phyloP scores from a whole-genome alignment of 306 rosid species.

The Trifolium repens region DNA sequence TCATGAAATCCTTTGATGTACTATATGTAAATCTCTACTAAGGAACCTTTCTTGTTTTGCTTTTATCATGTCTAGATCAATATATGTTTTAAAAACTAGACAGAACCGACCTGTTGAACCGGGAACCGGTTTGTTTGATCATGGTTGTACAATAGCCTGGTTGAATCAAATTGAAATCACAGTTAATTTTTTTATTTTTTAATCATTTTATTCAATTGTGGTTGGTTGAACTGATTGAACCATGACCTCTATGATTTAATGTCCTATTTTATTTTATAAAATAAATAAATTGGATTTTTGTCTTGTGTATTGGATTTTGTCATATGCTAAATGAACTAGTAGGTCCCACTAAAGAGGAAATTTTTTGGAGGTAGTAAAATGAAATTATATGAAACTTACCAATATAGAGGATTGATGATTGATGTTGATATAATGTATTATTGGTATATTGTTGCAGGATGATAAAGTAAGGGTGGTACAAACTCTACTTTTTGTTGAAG shows the following conservation, averaged over 20 bases:
- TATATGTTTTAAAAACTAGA: background rate
- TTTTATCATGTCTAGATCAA: background rate
- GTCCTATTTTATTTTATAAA: too few species aligned
- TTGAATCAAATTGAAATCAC: background rate
- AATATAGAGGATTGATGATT: background rate
- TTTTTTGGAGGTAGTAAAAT: conserved; percentile 32
- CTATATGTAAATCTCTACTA: conserved; percentile 16
- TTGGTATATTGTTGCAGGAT: conserved; percentile 55
- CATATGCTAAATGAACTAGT: conserved; percentile 28
- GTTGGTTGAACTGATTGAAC: too few species aligned
- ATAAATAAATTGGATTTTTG: background rate
- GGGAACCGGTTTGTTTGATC: background rate
- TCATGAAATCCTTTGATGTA: background rate
- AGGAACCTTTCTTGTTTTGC: background rate
- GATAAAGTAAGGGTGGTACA: conserved; percentile 98
- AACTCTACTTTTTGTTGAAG: conserved; percentile 90
- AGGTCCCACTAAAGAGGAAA: conserved; percentile 35
- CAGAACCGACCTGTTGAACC: background rate
- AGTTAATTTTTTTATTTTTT: background rate
- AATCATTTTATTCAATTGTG: too few species aligned
- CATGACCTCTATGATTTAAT: too few species aligned
- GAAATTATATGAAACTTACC: conserved; percentile 4
- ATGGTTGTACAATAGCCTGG: background rate
- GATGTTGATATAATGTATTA: conserved; percentile 14
- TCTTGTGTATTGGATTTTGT: conserved; percentile 25